phyloP scores from a whole-genome alignment of 305 asterid species.

The Fraxinus greggii region DNA sequence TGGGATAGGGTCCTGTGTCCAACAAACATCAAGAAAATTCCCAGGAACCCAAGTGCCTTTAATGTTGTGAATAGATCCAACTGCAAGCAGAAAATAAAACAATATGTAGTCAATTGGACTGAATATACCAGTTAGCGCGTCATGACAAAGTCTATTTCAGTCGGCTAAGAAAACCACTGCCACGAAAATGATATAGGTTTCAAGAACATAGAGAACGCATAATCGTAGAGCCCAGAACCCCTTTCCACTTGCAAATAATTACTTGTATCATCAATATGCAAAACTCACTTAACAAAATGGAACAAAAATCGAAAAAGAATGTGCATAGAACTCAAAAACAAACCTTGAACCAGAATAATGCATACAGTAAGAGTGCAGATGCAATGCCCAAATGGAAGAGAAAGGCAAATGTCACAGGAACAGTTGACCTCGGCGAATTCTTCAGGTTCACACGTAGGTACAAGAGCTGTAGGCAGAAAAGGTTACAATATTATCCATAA shows the following conservation, averaged over 20 bases:
- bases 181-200: not conserved
- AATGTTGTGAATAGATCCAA: slow-evolving; percentile 87
- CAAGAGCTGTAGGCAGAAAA: slow-evolving; percentile 52
- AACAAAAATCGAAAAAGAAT: not conserved
- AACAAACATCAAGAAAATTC: slow-evolving; percentile 76
- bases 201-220: not conserved
- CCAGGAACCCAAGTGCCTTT: slow-evolving; percentile 78
- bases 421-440: slow-evolving; percentile 68
- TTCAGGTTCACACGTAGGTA: slow-evolving; percentile 74
- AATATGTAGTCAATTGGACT: not conserved
- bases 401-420: slow-evolving; percentile 64
- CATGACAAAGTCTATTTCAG: not conserved
- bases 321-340: slow-evolving; percentile 22
- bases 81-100: slow-evolving; percentile 41
- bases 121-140: not conserved
- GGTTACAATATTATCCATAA: slow-evolving; percentile 2
- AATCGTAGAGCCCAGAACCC: not conserved
- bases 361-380: slow-evolving; percentile 72
- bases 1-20: slow-evolving; percentile 90
- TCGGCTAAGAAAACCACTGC: not conserved
- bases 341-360: slow-evolving; percentile 89
- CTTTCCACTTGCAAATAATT: slow-evolving; percentile 1
- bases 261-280: not conserved
- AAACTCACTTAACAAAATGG: not conserved
- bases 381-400: slow-evolving; percentile 87